Evolutionary conservation across 257 asterid species (phyloP).

Genomic region (Nicotiana attenuata): DNA sequence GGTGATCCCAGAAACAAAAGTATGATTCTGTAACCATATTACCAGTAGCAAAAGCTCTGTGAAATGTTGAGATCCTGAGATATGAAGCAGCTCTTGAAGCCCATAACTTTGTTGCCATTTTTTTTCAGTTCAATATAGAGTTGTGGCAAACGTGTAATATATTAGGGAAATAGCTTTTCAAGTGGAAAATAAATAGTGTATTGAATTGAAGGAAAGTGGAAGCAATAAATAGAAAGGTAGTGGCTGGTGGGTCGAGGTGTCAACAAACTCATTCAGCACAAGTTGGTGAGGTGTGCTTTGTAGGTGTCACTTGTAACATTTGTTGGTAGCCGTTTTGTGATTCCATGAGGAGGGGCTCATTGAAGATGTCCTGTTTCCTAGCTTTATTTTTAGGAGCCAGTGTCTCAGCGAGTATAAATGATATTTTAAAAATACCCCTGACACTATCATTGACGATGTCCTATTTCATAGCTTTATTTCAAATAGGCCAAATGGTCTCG

Average conservation of each 20-base stretch:
- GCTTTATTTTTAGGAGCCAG: background rate
- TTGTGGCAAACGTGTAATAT: background rate
- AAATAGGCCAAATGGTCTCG: too few species aligned
- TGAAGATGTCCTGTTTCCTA: background rate
- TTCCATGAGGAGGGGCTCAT: background rate
- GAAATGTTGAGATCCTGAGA: slow-evolving; percentile 67
- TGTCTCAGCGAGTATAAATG: too few species aligned
- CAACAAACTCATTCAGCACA: slow-evolving; percentile 25
- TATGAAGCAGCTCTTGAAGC: slow-evolving; percentile 76
- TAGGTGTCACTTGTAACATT: background rate
- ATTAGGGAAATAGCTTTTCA: background rate
- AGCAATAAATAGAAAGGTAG: background rate
- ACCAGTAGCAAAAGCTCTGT: slow-evolving; percentile 90
- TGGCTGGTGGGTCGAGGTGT: slow-evolving; percentile 32
- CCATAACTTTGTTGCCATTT: slow-evolving; percentile 81
- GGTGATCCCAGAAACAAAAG: background rate
- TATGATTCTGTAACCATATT: background rate
- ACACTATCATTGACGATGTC: too few species aligned
- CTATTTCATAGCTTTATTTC: too few species aligned
- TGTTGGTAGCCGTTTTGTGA: background rate
- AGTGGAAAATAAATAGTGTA: background rate
- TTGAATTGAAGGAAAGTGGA: background rate
- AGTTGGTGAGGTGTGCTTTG: slow-evolving; percentile 24
- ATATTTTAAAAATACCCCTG: too few species aligned
- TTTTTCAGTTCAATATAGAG: background rate